phyloP scores from a whole-genome alignment of 2,329 filamentous ascomycete genomes.

The Xenoacremonium recifei region DNA sequence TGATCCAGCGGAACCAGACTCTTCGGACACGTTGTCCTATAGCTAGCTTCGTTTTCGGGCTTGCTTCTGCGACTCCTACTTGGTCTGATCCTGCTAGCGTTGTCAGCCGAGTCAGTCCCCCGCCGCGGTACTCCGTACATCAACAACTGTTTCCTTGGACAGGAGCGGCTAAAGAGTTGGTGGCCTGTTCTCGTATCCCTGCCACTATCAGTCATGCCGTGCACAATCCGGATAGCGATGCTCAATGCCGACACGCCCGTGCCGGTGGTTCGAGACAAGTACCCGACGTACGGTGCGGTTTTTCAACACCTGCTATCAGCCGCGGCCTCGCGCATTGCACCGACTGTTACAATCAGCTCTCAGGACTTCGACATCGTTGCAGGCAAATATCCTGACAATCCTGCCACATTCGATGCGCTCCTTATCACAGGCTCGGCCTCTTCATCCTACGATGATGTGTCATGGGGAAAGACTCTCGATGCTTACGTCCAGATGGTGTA shows the following conservation, averaged over 20 bases:
- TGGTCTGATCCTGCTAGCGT: too few species aligned
- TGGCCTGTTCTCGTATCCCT: too few species aligned
- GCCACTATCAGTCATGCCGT: too few species aligned
- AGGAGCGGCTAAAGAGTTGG: too few species aligned
- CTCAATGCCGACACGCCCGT: constrained; percentile 20
- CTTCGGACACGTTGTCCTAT: too few species aligned
- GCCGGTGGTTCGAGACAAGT: constrained; percentile 11
- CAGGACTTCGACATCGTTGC: constrained; percentile 34
- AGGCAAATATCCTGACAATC: constrained; percentile 31
- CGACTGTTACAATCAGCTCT: constrained; percentile 18
- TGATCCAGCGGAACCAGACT: too few species aligned
- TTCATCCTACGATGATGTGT: constrained; percentile 29
- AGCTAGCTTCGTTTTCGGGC: too few species aligned
- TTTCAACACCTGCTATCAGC: constrained; percentile 17
- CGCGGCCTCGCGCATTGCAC: constrained; percentile 11
- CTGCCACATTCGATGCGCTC: constrained; percentile 33
- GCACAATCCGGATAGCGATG: constrained; percentile 19
- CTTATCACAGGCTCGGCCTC: constrained; percentile 37
- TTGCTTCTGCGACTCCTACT: too few species aligned
- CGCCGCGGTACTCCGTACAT: too few species aligned
- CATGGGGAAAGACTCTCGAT: constrained; percentile 20
- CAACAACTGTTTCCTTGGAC: too few species aligned
- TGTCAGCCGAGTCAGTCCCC: too few species aligned
- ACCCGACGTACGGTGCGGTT: constrained; percentile 16
- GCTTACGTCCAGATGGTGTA: constrained; percentile 28